These are phyloP conservation scores for Tremella fuciformis DNA, from an alignment of 768 basidiomycete species.

Conservation along the genomic window DNA sequence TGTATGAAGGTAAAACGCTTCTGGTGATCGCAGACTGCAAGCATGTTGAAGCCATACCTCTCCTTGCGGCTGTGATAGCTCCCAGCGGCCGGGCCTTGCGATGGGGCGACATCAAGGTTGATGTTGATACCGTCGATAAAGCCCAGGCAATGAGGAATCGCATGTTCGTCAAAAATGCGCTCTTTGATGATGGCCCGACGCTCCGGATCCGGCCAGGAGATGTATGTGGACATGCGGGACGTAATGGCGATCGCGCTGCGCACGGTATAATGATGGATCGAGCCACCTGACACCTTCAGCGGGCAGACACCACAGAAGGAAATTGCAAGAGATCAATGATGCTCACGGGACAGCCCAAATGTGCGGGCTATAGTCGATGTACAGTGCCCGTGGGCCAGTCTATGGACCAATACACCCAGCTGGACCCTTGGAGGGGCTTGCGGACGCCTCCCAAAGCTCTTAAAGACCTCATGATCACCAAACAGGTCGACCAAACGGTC, in stretches of 20 bases:
- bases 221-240: not conserved
- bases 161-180: not conserved
- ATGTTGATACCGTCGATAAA: slow-evolving; percentile 8
- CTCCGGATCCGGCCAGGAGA: not conserved
- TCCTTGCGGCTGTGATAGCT: slow-evolving; percentile 5
- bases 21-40: slow-evolving; percentile 1
- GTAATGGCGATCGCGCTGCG: not conserved
- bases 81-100: not conserved
- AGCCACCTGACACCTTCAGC: not conserved
- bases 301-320: not conserved
- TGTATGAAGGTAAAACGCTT: slow-evolving; percentile 8
- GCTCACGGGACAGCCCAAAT: slow-evolving; percentile 3
- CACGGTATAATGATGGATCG: not conserved
- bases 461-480: slow-evolving; percentile 5
- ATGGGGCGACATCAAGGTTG: slow-evolving; percentile 7
- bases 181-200: not conserved
- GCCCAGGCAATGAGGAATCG: slow-evolving; percentile 3
- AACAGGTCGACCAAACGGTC: slow-evolving; percentile 7
- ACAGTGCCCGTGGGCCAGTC: slow-evolving; percentile 8
- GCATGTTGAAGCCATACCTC: not conserved
- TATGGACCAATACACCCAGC: slow-evolving; percentile 3
- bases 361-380: not conserved
- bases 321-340: not conserved
- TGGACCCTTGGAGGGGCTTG: not conserved
- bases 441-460: not conserved